Percentiles rank a stretch among this genome's conserved stretches.
Conservation (phyloP, 345 rosid genomes). For the Hypericum androsaemum region DNA sequence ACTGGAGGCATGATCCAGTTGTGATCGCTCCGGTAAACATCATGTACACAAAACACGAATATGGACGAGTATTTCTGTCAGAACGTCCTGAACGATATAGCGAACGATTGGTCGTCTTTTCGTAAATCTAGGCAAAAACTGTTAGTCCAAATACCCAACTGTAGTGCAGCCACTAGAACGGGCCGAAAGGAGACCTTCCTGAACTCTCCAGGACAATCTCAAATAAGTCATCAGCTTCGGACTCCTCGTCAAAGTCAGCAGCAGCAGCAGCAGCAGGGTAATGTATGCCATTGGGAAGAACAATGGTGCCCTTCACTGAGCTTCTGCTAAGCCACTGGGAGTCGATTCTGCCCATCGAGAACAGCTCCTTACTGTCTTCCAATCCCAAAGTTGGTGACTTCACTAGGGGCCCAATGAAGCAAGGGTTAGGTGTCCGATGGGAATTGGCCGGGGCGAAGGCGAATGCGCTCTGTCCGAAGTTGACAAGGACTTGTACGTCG, state of each 20-base stretch:
- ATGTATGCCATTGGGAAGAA: slow-evolving; percentile 13
- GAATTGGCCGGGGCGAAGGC: slow-evolving; percentile 42
- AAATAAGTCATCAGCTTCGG: slow-evolving; percentile 23
- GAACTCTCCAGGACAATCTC: too few relatives aligned
- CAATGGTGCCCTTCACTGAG: slow-evolving; percentile 27
- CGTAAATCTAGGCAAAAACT: too few relatives aligned
- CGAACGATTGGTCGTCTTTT: too few relatives aligned
- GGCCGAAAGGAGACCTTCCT: too few relatives aligned
- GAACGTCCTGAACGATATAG: too few relatives aligned
- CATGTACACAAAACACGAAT: too few relatives aligned
- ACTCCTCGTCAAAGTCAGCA: slow-evolving; percentile 60
- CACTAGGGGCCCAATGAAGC: slow-evolving; percentile 42
- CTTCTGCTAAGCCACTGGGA: slow-evolving; percentile 59
- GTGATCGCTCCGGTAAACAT: too few relatives aligned
- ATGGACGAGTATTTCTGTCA: too few relatives aligned
- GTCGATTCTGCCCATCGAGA: slow-evolving; percentile 87
- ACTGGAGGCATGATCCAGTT: too few relatives aligned
- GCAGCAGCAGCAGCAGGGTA: not conserved
- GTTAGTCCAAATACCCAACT: too few relatives aligned
- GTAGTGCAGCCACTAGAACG: too few relatives aligned
- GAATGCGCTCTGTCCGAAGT: slow-evolving; percentile 54
- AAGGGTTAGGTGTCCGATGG: slow-evolving; percentile 52
- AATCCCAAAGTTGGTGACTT: slow-evolving; percentile 39
- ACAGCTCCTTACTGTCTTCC: slow-evolving; percentile 76
- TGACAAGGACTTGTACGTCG: slow-evolving; percentile 36